A percentile compares a stretch with the other conserved stretches of the same genome.
phyloP scores from a whole-genome alignment of 192 early-diverging fungal species.

The Pilaira anomala region DNA sequence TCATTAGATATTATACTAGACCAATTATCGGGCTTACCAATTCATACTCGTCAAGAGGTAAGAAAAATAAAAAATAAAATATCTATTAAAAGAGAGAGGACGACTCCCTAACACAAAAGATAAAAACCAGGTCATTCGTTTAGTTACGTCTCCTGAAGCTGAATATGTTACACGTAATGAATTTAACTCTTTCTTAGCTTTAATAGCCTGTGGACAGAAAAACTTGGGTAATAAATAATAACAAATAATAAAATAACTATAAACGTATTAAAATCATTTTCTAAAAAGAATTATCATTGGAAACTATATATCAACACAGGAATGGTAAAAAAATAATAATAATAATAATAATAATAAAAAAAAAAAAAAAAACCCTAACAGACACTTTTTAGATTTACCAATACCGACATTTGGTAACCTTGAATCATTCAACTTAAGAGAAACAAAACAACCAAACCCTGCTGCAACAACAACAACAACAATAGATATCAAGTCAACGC shows the following conservation, averaged over 20 bases:
- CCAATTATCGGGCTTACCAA: conserved; percentile 30
- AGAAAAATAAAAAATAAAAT: conserved; percentile 6
- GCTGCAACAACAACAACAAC: not conserved
- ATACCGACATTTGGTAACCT: conserved; percentile 61
- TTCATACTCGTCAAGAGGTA: conserved; percentile 39
- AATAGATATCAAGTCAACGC: not conserved
- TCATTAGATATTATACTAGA: conserved; percentile 40
- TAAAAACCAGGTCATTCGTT: conserved; percentile 49
- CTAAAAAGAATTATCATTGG: conserved; percentile 63
- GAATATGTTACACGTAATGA: conserved; percentile 56
- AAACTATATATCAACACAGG: conserved; percentile 60
- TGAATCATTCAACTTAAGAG: conserved; percentile 19
- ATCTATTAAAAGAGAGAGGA: not conserved
- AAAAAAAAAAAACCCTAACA: not conserved
- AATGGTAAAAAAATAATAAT: conserved; percentile 52
- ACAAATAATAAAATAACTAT: too few relatives aligned
- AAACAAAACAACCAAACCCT: not conserved
- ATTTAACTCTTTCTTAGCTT: conserved; percentile 68
- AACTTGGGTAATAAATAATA: conserved; percentile 56
- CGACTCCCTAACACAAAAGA: not conserved
- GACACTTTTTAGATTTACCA: not conserved
- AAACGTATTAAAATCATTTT: not conserved
- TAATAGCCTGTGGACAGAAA: conserved; percentile 73
- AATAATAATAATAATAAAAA: not conserved
- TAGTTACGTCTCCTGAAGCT: conserved; percentile 44